Percentiles rank a stretch among this genome's conserved stretches.
phyloP scores from a whole-genome alignment of 2,329 filamentous ascomycete genomes.

The Penicillium polonicum region DNA sequence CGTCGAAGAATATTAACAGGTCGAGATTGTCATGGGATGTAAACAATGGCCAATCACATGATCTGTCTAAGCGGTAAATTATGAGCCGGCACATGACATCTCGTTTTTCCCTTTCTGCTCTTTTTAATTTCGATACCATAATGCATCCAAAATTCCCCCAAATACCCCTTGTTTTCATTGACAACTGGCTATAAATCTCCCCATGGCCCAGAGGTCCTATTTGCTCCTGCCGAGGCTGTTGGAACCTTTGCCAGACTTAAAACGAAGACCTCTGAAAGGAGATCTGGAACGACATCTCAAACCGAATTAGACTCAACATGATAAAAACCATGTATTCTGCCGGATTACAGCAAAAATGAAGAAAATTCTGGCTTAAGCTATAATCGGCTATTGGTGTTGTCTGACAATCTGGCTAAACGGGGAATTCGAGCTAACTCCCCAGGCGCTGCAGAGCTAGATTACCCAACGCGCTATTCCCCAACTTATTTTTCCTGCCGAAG shows the following conservation, averaged over 20 bases:
- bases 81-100: background rate
- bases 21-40: background rate
- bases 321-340: too few relatives aligned
- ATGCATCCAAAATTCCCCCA: too few relatives aligned
- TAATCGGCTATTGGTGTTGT: too few relatives aligned
- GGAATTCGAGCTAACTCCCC: too few relatives aligned
- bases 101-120: background rate
- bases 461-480: too few relatives aligned
- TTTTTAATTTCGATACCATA: background rate
- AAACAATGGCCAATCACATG: background rate
- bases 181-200: background rate
- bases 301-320: too few relatives aligned
- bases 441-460: too few relatives aligned
- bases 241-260: slow-evolving; percentile 52
- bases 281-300: too few relatives aligned
- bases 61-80: background rate
- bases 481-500: too few relatives aligned
- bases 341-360: too few relatives aligned
- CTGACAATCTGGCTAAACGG: too few relatives aligned
- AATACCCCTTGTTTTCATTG: background rate
- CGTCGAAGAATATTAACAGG: background rate
- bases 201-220: background rate
- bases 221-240: background rate
- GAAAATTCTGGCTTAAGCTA: too few relatives aligned
- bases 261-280: slow-evolving; percentile 6